phyloP scores from a whole-genome alignment of 768 basidiomycete species.

The Pleurotus citrinopileatus region DNA sequence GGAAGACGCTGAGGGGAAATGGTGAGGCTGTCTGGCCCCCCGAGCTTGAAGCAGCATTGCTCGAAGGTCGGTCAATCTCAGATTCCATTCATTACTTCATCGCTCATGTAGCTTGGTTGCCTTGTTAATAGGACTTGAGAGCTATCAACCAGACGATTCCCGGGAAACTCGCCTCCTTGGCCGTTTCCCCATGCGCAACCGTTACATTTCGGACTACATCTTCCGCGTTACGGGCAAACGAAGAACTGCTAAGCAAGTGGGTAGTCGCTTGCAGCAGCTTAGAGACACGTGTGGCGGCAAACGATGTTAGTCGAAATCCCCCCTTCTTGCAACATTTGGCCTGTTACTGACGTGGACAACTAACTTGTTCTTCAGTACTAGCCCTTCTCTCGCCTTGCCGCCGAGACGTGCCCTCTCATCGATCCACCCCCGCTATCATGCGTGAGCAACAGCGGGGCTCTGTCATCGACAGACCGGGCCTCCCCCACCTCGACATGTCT shows the following conservation, averaged over 20 bases:
- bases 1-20: slow-evolving; percentile 65
- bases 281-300: slow-evolving; percentile 73
- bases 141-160: slow-evolving; percentile 70
- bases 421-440: slow-evolving; percentile 8
- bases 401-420: slow-evolving; percentile 22
- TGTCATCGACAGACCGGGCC: background rate
- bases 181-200: slow-evolving; percentile 75
- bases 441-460: slow-evolving; percentile 5
- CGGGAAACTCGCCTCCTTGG: slow-evolving; percentile 71
- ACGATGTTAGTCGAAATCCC: slow-evolving; percentile 46
- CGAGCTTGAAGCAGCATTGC: slow-evolving; percentile 71
- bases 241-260: slow-evolving; percentile 77
- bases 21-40: slow-evolving; percentile 81
- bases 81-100: background rate
- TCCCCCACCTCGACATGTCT: slow-evolving; percentile 7
- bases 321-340: no score
- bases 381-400: slow-evolving; percentile 41
- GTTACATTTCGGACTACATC: slow-evolving; percentile 80
- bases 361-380: slow-evolving; percentile 32
- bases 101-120: slow-evolving; percentile 16
- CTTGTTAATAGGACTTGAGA: slow-evolving; percentile 53
- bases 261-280: slow-evolving; percentile 76
- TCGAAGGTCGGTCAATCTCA: slow-evolving; percentile 51
- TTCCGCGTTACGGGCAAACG: slow-evolving; percentile 64
- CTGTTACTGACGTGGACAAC: slow-evolving; percentile 4